phyloP scores from a whole-genome alignment of 2,329 filamentous ascomycete genomes.

The Epichloe gansuensis region DNA sequence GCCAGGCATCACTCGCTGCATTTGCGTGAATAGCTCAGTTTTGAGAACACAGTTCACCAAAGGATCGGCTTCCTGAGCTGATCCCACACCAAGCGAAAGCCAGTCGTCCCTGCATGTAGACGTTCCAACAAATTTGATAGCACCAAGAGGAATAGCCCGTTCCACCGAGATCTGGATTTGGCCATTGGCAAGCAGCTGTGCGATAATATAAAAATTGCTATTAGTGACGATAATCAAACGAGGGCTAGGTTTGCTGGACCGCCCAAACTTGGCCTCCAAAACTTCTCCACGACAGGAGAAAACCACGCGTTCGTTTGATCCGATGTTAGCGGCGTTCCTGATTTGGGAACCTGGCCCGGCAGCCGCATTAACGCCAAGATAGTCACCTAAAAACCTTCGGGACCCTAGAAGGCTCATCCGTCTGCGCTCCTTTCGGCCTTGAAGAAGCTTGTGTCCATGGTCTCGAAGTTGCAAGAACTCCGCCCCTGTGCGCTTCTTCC shows the following conservation, averaged over 20 bases:
- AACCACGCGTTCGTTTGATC: conserved; percentile 59
- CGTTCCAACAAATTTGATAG: conserved; percentile 76
- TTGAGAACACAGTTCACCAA: conserved; percentile 88
- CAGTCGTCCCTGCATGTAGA: conserved; percentile 86
- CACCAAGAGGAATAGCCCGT: conserved; percentile 67
- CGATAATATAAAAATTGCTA: conserved; percentile 79
- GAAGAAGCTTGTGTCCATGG: conserved; percentile 70
- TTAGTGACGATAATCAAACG: conserved; percentile 75
- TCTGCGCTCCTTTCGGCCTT: conserved; percentile 78
- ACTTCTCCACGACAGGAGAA: conserved; percentile 90
- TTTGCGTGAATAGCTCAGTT: conserved; percentile 91
- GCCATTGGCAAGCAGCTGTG: conserved; percentile 70
- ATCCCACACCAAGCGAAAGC: conserved; percentile 88
- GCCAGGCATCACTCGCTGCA: conserved; percentile 67
- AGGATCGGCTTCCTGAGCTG: conserved; percentile 85
- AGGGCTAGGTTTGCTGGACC: conserved; percentile 86
- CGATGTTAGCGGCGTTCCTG: conserved; percentile 59
- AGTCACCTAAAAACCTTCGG: conserved; percentile 87
- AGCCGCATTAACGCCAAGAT: conserved; percentile 73
- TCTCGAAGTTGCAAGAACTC: conserved; percentile 84
- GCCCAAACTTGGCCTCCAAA: conserved; percentile 86
- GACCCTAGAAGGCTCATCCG: conserved; percentile 86
- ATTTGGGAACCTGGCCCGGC: conserved; percentile 73
- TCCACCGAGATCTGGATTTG: conserved; percentile 74
- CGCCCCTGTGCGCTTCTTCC: conserved; percentile 80